Evolutionary conservation across 306 rosid species (phyloP).

Genomic region (Vigna reflexopilosa): DNA sequence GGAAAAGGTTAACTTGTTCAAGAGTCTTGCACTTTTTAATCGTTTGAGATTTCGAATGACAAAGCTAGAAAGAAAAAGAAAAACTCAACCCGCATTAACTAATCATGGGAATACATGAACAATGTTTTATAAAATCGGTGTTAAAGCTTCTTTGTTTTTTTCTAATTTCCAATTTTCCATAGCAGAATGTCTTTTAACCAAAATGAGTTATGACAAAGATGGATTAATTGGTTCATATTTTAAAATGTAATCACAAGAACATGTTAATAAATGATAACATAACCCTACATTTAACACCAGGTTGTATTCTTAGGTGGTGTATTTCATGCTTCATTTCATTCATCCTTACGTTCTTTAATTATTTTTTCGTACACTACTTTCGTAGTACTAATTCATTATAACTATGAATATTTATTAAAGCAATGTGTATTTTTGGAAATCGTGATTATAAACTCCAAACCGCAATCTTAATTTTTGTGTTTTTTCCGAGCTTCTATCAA

Average conservation of each 20-base stretch:
- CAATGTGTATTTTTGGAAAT: not conserved
- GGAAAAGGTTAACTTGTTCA: not conserved
- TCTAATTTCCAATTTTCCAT: not conserved
- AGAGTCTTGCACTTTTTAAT: not conserved
- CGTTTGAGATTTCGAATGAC: not conserved
- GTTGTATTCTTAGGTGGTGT: not conserved
- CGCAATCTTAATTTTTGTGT: no score
- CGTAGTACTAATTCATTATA: not conserved
- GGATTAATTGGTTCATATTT: not conserved
- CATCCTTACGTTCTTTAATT: not conserved
- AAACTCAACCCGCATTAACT: not conserved
- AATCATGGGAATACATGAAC: not conserved
- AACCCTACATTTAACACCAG: not conserved
- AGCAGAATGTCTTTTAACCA: not conserved
- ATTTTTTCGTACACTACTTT: not conserved
- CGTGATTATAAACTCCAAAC: not conserved
- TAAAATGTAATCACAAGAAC: slow-evolving; percentile 5
- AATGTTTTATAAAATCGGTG: not conserved
- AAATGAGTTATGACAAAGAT: not conserved
- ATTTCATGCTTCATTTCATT: not conserved
- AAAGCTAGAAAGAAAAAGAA: no score
- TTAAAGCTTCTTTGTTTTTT: not conserved
- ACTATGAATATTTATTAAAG: not conserved
- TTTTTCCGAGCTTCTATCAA: not conserved
- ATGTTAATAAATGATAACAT: not conserved